Conservation (phyloP, 352 stramenopile genomes). For the Peronospora destructor region DNA sequence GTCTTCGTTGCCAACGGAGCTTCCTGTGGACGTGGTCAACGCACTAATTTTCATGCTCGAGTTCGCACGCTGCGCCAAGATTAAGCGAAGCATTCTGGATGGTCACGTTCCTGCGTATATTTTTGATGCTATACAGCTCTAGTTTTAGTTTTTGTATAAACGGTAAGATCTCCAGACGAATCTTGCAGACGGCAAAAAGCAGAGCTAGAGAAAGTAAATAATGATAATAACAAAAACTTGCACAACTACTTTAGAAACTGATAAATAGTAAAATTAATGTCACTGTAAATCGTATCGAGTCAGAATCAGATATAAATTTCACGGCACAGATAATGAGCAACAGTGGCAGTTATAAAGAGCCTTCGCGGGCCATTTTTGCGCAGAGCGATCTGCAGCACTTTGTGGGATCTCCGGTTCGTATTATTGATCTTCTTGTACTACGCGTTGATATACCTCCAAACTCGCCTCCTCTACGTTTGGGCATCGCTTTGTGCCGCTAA, state of each 20-base stretch:
- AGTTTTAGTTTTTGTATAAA: conserved; percentile 19
- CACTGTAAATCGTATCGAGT: conserved; percentile 7
- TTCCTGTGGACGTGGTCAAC: conserved; percentile 81
- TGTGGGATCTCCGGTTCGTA: conserved; percentile 50
- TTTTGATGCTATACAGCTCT: conserved; percentile 84
- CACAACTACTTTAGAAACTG: conserved; percentile 9
- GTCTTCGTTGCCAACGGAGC: conserved; percentile 33
- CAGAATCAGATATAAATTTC: conserved; percentile 1
- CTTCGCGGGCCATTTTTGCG: conserved; percentile 70
- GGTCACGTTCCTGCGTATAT: conserved; percentile 83
- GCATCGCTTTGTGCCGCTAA: conserved; percentile 1
- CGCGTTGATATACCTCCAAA: not conserved
- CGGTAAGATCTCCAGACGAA: conserved; percentile 3
- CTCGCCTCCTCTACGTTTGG: not conserved
- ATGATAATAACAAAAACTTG: conserved; percentile 1
- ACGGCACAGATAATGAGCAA: conserved; percentile 15
- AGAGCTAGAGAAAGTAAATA: conserved; percentile 6
- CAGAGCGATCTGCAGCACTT: conserved; percentile 67
- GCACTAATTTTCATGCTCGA: conserved; percentile 88
- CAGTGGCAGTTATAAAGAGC: conserved; percentile 40
- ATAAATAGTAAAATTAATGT: conserved; percentile 6
- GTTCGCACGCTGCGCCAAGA: conserved; percentile 77
- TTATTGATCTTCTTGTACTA: not conserved
- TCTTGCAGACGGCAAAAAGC: conserved; percentile 6
- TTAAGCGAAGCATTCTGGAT: conserved; percentile 76